Evolutionary conservation across 345 rosid genomes (phyloP).

Genomic region (Dipteronia dyeriana): DNA sequence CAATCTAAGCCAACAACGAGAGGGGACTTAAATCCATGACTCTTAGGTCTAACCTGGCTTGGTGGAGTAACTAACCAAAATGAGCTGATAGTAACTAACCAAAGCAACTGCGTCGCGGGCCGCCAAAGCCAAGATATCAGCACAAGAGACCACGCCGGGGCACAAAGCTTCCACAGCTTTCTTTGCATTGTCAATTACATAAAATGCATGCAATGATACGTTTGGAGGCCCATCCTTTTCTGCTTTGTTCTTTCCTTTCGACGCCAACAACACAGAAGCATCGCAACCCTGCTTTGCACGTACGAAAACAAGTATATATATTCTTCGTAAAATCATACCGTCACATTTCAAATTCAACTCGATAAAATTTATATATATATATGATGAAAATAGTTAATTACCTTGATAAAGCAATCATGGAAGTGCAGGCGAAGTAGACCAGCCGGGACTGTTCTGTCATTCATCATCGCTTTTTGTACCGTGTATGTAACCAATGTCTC

Average conservation of each 20-base stretch:
- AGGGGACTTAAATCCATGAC: no score
- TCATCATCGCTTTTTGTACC: conserved; percentile 64
- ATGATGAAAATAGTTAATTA: conserved; percentile 4
- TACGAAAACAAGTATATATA: neutral
- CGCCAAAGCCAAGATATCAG: conserved; percentile 80
- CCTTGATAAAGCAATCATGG: conserved; percentile 82
- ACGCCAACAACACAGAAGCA: conserved; percentile 73
- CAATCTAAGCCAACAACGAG: no score
- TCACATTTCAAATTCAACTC: no score
- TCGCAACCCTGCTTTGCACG: conserved; percentile 70
- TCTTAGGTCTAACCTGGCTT: no score
- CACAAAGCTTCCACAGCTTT: conserved; percentile 68
- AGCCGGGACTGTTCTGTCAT: conserved; percentile 78
- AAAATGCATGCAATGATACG: conserved; percentile 81
- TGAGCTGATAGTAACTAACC: conserved; percentile 35
- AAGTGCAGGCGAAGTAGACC: conserved; percentile 88
- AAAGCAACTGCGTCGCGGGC: conserved; percentile 81
- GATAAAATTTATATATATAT: no score
- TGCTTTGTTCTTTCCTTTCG: conserved; percentile 63
- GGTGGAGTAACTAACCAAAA: no score
- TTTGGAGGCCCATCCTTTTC: conserved; percentile 98
- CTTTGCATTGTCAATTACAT: conserved; percentile 81
- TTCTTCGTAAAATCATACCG: neutral
- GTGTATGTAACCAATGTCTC: conserved; percentile 52
- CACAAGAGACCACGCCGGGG: conserved; percentile 89